phyloP scores from a whole-genome alignment of 2,329 filamentous ascomycete species.

The Graphilbum ipis-grandicollis region DNA sequence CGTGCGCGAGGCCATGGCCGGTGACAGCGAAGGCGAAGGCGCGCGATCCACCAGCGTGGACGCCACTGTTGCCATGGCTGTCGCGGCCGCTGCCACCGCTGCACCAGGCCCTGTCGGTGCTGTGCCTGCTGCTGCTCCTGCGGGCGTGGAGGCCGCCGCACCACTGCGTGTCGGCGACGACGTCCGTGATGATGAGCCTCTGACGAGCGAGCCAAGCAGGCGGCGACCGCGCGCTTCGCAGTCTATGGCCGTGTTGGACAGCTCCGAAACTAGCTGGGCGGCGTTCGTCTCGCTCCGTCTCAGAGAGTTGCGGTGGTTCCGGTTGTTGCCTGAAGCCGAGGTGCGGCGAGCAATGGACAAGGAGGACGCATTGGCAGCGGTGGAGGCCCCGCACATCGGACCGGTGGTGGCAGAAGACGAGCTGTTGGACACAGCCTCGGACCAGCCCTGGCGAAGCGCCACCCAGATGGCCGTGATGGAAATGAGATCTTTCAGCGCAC shows the following conservation, averaged over 20 bases:
- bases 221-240: conserved; percentile 3
- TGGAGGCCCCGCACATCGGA: not conserved
- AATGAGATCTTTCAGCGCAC: conserved; percentile 29
- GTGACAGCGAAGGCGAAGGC: conserved; percentile 3
- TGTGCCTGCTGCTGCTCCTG: no score
- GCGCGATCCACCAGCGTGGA: conserved; percentile 1
- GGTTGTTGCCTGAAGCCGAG: not conserved
- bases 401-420: conserved; percentile 22
- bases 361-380: not conserved
- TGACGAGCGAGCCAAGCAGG: not conserved
- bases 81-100: no score
- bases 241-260: no score
- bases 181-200: not conserved
- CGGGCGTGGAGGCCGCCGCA: no score
- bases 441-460: conserved; percentile 25
- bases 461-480: conserved; percentile 34
- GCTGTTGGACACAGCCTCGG: not conserved
- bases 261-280: no score
- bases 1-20: not conserved
- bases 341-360: conserved; percentile 1
- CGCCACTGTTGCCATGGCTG: not conserved
- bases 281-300: no score
- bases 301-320: no score
- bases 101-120: no score
- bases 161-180: not conserved